Conservation (phyloP, 2,329 filamentous ascomycete genomes). For the Fusarium sp. region DNA sequence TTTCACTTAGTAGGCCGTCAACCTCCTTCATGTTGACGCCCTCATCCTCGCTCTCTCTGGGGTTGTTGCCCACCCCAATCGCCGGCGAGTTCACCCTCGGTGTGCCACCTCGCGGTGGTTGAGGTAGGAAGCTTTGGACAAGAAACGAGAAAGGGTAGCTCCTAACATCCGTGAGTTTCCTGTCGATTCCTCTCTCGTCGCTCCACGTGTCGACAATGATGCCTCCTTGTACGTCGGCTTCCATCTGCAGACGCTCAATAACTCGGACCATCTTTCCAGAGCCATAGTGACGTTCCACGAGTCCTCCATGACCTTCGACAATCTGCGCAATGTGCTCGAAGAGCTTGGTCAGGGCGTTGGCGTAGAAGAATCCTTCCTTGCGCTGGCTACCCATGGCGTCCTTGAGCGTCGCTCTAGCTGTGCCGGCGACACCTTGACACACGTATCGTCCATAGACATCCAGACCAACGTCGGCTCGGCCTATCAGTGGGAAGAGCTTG, state of each 20-base stretch:
- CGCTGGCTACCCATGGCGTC: conserved; percentile 65
- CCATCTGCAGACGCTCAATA: conserved; percentile 90
- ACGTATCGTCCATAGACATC: conserved; percentile 97
- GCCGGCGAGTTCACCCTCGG: conserved; percentile 83
- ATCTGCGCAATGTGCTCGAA: conserved; percentile 99
- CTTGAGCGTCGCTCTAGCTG: conserved; percentile 84
- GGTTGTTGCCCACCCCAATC: conserved; percentile 64
- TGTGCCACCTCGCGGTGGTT: conserved; percentile 73
- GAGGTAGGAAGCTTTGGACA: conserved; percentile 89
- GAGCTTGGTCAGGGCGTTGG: conserved; percentile 86
- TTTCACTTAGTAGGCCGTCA: conserved; percentile 87
- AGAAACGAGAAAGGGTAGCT: conserved; percentile 98
- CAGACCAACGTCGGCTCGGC: conserved; percentile 85
- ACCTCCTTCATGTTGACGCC: conserved; percentile 97
- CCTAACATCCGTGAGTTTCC: conserved; percentile 93
- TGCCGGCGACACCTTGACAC: conserved; percentile 90
- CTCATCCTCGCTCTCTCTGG: conserved; percentile 84
- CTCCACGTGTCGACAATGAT: conserved; percentile 96
- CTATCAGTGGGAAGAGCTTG: conserved; percentile 96
- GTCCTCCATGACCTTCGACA: conserved; percentile 87
- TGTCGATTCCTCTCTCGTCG: conserved; percentile 86
- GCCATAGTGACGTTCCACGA: conserved; percentile 96
- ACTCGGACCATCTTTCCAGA: conserved; percentile 93
- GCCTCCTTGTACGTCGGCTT: conserved; percentile 95
- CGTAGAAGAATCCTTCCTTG: conserved; percentile 90